phyloP scores from a whole-genome alignment of 2,329 filamentous ascomycete genomes.

The Boeremia exigua region DNA sequence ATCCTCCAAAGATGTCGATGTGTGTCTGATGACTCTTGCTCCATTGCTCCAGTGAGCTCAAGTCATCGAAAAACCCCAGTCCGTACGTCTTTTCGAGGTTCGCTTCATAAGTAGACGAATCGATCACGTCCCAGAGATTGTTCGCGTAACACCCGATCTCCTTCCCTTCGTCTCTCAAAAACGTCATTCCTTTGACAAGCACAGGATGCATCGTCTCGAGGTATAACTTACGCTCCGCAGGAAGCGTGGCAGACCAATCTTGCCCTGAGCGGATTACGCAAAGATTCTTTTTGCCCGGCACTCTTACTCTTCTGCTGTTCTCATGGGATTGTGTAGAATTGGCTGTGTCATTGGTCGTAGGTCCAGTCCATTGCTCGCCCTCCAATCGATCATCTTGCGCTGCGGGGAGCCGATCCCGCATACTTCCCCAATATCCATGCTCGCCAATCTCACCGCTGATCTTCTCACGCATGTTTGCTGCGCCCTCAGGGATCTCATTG shows the following conservation, averaged over 20 bases:
- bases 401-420: slow-evolving; percentile 53
- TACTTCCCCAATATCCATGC: slow-evolving; percentile 57
- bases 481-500: slow-evolving; percentile 48
- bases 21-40: slow-evolving; percentile 51
- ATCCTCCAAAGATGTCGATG: slow-evolving; percentile 51
- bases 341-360: background rate
- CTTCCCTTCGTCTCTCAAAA: slow-evolving; percentile 51
- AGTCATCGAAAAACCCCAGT: slow-evolving; percentile 52
- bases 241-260: slow-evolving; percentile 52
- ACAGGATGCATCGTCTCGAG: slow-evolving; percentile 56
- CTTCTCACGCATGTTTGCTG: slow-evolving; percentile 49
- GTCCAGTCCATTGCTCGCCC: slow-evolving; percentile 33
- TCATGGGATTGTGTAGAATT: background rate
- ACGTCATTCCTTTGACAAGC: slow-evolving; percentile 53
- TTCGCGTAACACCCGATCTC: slow-evolving; percentile 55
- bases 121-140: slow-evolving; percentile 53
- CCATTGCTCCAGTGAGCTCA: slow-evolving; percentile 51
- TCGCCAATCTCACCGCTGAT: slow-evolving; percentile 50
- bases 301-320: slow-evolving; percentile 29
- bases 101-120: slow-evolving; percentile 22
- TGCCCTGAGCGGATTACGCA: slow-evolving; percentile 55
- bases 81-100: slow-evolving; percentile 49
- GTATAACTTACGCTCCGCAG: slow-evolving; percentile 53
- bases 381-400: slow-evolving; percentile 48
- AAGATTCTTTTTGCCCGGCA: slow-evolving; percentile 51